A percentile compares a stretch with the other conserved stretches of the same genome.
phyloP scores from a whole-genome alignment of 208 protist species.

The Acanthamoeba polyphaga region DNA sequence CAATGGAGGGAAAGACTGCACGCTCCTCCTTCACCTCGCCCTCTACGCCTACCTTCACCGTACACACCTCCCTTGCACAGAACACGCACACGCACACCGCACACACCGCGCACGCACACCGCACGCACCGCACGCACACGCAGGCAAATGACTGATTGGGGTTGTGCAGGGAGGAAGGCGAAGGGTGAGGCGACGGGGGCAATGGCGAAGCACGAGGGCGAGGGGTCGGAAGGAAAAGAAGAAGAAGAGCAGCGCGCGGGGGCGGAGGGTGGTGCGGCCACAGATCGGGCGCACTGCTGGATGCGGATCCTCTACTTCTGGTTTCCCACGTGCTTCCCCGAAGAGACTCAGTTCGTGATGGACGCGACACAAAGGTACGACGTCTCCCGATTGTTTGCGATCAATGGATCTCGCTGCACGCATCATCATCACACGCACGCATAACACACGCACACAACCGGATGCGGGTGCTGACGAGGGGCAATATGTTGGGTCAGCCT shows the following conservation, averaged over 20 bases:
- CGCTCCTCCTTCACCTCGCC: constrained; percentile 78
- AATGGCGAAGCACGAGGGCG: neutral
- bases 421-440: too few species aligned
- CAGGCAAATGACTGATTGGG: neutral
- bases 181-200: neutral
- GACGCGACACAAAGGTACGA: neutral
- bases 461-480: too few species aligned
- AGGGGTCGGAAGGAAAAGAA: too few species aligned
- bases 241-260: neutral
- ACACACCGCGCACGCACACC: neutral
- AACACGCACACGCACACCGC: neutral
- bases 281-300: neutral
- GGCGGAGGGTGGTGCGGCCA: neutral
- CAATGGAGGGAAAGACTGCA: constrained; percentile 86
- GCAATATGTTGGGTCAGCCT: neutral
- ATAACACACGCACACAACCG: neutral
- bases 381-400: neutral
- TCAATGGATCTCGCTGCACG: neutral
- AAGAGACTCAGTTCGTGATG: constrained; percentile 49
- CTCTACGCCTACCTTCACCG: constrained; percentile 44
- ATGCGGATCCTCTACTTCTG: constrained; percentile 51
- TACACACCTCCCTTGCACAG: neutral
- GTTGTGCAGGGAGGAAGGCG: neutral
- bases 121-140: neutral
- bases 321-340: constrained; percentile 11